Conservation (phyloP, 805 yeast genomes). For the Barnettozyma wickerhamii region DNA sequence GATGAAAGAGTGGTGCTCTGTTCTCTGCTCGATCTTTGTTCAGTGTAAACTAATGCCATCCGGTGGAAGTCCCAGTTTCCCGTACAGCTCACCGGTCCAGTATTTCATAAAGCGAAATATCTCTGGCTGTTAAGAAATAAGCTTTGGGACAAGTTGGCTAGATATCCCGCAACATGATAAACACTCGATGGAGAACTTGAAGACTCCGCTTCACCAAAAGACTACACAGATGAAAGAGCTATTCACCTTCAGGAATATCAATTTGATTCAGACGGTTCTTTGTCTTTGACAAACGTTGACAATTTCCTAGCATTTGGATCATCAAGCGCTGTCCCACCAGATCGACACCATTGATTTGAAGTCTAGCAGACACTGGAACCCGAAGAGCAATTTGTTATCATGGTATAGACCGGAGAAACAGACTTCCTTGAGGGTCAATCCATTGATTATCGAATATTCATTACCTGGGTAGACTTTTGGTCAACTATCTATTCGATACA, state of each 20-base stretch:
- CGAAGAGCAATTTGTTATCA: slow-evolving; percentile 72
- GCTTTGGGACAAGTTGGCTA: slow-evolving; percentile 48
- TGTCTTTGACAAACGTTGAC: slow-evolving; percentile 31
- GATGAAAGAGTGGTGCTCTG: no score
- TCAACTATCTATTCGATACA: slow-evolving; percentile 64
- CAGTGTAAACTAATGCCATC: no score
- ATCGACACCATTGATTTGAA: slow-evolving; percentile 63
- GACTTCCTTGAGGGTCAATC: slow-evolving; percentile 50
- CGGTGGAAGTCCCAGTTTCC: no score
- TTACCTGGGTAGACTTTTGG: slow-evolving; percentile 66
- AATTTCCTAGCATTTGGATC: slow-evolving; percentile 51
- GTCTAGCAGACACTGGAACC: slow-evolving; percentile 71
- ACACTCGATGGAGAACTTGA: slow-evolving; percentile 45
- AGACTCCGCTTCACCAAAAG: slow-evolving; percentile 44
- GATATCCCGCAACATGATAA: slow-evolving; percentile 45
- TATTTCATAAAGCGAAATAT: no score
- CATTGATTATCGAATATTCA: slow-evolving; percentile 67
- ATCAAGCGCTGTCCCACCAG: slow-evolving; percentile 54
- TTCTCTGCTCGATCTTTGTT: no score
- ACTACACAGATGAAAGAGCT: slow-evolving; percentile 42
- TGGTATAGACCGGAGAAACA: slow-evolving; percentile 42
- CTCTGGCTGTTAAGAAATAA: no score
- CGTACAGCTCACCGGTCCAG: no score
- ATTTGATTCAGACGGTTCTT: slow-evolving; percentile 21
- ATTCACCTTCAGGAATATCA: slow-evolving; percentile 22